Percentiles rank a stretch among this genome's conserved stretches.
These are phyloP conservation scores for Pseudonitzschia delicatissima DNA, from an alignment of 108 stramenopile genomes.

Conservation along the genomic window DNA sequence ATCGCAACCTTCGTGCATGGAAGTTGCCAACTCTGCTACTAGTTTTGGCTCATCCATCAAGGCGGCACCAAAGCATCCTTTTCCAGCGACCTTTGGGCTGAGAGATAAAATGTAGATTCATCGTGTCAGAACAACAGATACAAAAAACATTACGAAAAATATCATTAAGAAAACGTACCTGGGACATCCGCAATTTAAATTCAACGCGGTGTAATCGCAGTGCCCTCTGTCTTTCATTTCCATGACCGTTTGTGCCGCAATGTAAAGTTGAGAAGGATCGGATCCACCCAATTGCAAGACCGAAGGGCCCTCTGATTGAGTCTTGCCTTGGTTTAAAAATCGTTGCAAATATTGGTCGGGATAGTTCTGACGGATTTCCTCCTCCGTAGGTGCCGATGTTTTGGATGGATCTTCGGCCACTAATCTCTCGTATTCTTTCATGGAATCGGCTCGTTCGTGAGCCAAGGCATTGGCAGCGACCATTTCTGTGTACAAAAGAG, in stretches of 20 bases:
- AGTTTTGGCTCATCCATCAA: constrained; percentile 93
- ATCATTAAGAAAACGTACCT: constrained; percentile 1
- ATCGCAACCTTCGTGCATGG: constrained; percentile 71
- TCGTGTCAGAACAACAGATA: not conserved
- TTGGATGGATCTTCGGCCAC: constrained; percentile 22
- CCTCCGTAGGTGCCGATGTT: not conserved
- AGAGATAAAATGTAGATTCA: not conserved
- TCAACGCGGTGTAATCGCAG: constrained; percentile 94
- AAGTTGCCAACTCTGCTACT: constrained; percentile 67
- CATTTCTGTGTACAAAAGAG: constrained; percentile 98
- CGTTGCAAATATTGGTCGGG: constrained; percentile 41
- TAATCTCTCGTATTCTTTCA: constrained; percentile 13
- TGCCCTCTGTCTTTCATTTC: constrained; percentile 59
- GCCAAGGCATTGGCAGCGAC: constrained; percentile 89
- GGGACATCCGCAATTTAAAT: constrained; percentile 99
- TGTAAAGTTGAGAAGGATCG: constrained; percentile 71
- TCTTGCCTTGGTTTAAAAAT: constrained; percentile 49
- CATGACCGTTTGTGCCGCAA: constrained; percentile 69
- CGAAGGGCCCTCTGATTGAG: constrained; percentile 65
- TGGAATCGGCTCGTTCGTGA: constrained; percentile 42
- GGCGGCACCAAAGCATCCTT: constrained; percentile 97
- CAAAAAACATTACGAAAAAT: not conserved
- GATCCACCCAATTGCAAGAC: constrained; percentile 97
- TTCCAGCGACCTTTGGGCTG: constrained; percentile 92
- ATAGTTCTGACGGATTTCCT: constrained; percentile 20